Evolutionary conservation across 73 alveolate species (phyloP).

Genomic region (Blepharisma japonicum): DNA sequence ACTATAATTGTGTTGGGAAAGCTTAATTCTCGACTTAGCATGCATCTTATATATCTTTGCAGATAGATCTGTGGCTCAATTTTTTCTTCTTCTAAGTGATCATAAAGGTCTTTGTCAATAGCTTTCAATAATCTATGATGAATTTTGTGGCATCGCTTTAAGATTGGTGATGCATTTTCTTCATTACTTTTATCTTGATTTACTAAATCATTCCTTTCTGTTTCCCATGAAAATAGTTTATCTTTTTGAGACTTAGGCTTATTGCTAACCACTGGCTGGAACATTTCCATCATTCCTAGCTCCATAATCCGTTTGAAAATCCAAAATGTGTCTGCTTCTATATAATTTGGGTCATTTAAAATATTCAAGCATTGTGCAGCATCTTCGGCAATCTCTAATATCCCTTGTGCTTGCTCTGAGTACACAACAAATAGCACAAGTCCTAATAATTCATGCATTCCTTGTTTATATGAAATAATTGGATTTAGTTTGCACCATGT

Average conservation of each 20-base stretch:
- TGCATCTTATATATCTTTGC: constrained; percentile 21
- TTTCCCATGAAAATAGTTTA: constrained; percentile 20
- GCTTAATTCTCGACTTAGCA: constrained; percentile 26
- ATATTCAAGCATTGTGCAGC: background rate
- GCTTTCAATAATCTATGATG: background rate
- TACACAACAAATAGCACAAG: constrained; percentile 58
- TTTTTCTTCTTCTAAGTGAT: constrained; percentile 13
- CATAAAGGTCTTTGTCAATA: constrained; percentile 26
- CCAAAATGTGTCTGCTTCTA: constrained; percentile 32
- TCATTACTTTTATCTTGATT: constrained; percentile 30
- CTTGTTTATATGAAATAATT: constrained; percentile 71
- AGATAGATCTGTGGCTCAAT: constrained; percentile 25
- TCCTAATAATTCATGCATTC: constrained; percentile 88
- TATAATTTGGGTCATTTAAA: constrained; percentile 12
- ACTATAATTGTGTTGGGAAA: background rate
- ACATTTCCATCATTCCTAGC: constrained; percentile 22
- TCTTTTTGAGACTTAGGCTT: background rate
- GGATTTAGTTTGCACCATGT: constrained; percentile 79
- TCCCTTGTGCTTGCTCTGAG: constrained; percentile 33
- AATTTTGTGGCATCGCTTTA: background rate
- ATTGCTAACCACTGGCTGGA: constrained; percentile 22
- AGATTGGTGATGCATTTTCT: constrained; percentile 10
- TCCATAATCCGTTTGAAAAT: constrained; percentile 16
- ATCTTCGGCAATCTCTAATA: background rate
- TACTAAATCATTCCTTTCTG: constrained; percentile 7